Evolutionary conservation across 306 rosid species (phyloP), one percentile per base, ranked within the genome.

Genomic region (Myrica gale): DNA sequence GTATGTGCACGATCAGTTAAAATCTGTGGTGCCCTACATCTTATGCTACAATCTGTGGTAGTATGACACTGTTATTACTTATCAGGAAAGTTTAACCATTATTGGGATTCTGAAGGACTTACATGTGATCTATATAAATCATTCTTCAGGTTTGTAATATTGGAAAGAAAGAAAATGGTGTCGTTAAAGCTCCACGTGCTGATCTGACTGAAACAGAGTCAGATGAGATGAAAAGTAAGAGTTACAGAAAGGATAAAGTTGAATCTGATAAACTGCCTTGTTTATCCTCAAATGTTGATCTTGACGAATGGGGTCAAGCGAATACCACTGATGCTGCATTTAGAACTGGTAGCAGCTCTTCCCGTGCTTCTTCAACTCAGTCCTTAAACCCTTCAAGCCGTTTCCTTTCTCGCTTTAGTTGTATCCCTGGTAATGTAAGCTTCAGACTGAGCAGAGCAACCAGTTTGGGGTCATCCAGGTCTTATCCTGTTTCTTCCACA

Each of bases 401-500:
- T 54, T 86, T 96, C 74, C 87, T 96, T 82, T 92, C 99, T 77
- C 92, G 94, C 10, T 90, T 90, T 82, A 92, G 97, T 81, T 84
- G 90, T 77, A 78, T 88, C 79, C 99, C 99, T 1, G 92, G 92
- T 45, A 90, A 87, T 46, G 62, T 92, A 73, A 92, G 97, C 88
- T 96, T 90, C 83, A 88, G 98, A 75, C 86, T 96, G 46, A 92
- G 94, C 82, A 88, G 99, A 84, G 90, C 99, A 55, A 82, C 87
- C 67, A 92, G 98, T 78, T 85, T 92, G 81, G 96, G 98, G 71
- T 96, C 98, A 51, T 89, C 97, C 39, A 88, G 86, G 78, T 88
- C 96, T 74, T 83, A 78, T 71, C 93, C 98, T 19, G 76, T 78
- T 79, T 85, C 98, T 82, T 80, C 97, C 3, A 79, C 83, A 56